These are phyloP conservation scores for Suillus subaureus DNA, from an alignment of 768 basidiomycete species.

Conservation along the genomic window DNA sequence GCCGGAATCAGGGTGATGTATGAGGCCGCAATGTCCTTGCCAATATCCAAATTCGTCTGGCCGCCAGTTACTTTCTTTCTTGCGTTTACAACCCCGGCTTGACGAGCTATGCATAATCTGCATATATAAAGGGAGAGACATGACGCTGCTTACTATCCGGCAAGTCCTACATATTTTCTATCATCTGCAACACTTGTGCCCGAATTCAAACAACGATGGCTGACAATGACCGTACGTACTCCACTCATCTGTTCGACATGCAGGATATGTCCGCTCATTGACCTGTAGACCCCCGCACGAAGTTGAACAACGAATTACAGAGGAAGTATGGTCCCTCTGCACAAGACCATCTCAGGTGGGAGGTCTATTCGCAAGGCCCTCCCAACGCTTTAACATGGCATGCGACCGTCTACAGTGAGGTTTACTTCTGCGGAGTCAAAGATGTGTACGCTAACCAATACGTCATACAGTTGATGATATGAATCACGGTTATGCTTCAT, in stretches of 20 bases:
- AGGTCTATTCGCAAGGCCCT: not conserved
- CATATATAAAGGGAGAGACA: not conserved
- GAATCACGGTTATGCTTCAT: not conserved
- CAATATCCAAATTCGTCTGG: not conserved
- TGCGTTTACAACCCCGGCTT: not conserved
- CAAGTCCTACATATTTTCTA: not conserved
- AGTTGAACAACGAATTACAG: not conserved
- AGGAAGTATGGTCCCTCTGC: not conserved
- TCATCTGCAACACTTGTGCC: not conserved
- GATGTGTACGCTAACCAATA: not conserved
- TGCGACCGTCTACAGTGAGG: not conserved
- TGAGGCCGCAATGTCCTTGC: not conserved
- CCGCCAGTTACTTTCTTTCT: not conserved
- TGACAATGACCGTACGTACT: not conserved
- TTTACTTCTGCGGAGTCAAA: too few species aligned
- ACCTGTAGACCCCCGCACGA: not conserved
- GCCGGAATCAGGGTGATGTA: not conserved
- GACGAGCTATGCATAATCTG: too few species aligned
- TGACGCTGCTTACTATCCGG: not conserved
- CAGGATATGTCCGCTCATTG: not conserved
- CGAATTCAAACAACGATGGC: not conserved
- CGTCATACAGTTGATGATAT: not conserved
- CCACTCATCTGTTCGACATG: not conserved
- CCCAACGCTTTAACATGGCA: not conserved
- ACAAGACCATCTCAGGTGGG: not conserved